A percentile compares a stretch with the other conserved stretches of the same genome.
Conservation (phyloP, 768 basidiomycete genomes). For the Naganishia vaughanmartiniae region DNA sequence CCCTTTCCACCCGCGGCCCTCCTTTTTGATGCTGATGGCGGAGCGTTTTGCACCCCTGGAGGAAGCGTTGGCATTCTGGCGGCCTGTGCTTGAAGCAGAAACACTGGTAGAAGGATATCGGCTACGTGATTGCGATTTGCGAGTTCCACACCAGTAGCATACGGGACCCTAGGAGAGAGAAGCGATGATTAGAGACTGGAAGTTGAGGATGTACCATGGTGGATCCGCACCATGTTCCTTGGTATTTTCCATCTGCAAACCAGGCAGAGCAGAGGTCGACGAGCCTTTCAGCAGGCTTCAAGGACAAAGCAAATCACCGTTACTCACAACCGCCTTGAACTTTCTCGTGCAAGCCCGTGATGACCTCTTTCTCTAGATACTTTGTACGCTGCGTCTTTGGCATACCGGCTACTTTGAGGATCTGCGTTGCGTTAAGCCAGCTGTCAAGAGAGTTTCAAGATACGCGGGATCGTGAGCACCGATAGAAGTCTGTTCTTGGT, state of each 20-base stretch:
- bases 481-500: not conserved
- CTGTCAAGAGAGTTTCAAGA: constrained; percentile 22
- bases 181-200: not conserved
- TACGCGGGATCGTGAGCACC: not conserved
- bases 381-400: constrained; percentile 95
- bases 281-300: not conserved
- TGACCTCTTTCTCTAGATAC: constrained; percentile 88
- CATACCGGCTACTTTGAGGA: constrained; percentile 96
- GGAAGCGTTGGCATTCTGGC: constrained; percentile 66
- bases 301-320: not conserved
- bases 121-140: constrained; percentile 89
- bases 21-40: constrained; percentile 13
- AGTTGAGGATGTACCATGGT: not conserved
- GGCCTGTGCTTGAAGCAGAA: constrained; percentile 63
- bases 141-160: constrained; percentile 88
- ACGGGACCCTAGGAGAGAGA: constrained; percentile 74
- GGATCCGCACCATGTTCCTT: constrained; percentile 84
- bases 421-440: constrained; percentile 90
- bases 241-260: constrained; percentile 77
- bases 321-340: constrained; percentile 81
- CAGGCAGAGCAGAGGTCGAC: not conserved
- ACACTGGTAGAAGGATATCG: constrained; percentile 78
- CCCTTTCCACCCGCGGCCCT: constrained; percentile 12
- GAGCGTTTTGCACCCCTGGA: constrained; percentile 48
- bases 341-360: constrained; percentile 92